These are phyloP conservation scores for Globisporangium spinosum DNA, from an alignment of 352 stramenopile species.

Conservation along the genomic window DNA sequence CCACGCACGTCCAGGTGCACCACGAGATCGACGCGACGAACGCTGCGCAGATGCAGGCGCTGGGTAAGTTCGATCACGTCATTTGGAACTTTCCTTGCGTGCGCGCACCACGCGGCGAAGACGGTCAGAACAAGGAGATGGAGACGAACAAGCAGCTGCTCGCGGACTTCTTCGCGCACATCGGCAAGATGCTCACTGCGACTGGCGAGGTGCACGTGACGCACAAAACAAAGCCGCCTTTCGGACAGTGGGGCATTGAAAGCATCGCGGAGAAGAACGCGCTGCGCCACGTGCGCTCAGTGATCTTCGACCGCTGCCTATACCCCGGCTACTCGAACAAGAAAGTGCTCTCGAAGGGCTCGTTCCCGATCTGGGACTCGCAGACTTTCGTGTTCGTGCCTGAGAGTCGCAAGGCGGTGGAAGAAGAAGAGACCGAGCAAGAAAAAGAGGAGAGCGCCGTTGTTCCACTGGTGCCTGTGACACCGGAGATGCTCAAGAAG, in stretches of 20 bases:
- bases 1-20: slow-evolving; percentile 52
- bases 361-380: slow-evolving; percentile 95
- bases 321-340: slow-evolving; percentile 94
- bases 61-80: slow-evolving; percentile 87
- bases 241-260: slow-evolving; percentile 85
- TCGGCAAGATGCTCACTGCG: slow-evolving; percentile 38
- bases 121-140: slow-evolving; percentile 97
- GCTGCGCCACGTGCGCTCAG: slow-evolving; percentile 55
- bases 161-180: slow-evolving; percentile 84
- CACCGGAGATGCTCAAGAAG: slow-evolving; percentile 56
- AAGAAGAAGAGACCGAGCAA: slow-evolving; percentile 14
- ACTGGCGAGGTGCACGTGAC: slow-evolving; percentile 91
- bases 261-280: slow-evolving; percentile 47
- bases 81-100: slow-evolving; percentile 97
- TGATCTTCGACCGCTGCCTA: slow-evolving; percentile 92
- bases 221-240: slow-evolving; percentile 95
- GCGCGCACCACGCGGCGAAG: slow-evolving; percentile 82
- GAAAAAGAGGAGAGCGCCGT: slow-evolving; percentile 11
- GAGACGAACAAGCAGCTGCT: slow-evolving; percentile 93
- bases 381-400: slow-evolving; percentile 92
- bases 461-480: slow-evolving; percentile 37
- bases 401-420: slow-evolving; percentile 16
- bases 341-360: slow-evolving; percentile 94
- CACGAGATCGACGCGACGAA: slow-evolving; percentile 92
- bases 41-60: slow-evolving; percentile 60